Base-by-base conservation (phyloP, 345 rosid species). In the Pistacia integerrima region DNA sequence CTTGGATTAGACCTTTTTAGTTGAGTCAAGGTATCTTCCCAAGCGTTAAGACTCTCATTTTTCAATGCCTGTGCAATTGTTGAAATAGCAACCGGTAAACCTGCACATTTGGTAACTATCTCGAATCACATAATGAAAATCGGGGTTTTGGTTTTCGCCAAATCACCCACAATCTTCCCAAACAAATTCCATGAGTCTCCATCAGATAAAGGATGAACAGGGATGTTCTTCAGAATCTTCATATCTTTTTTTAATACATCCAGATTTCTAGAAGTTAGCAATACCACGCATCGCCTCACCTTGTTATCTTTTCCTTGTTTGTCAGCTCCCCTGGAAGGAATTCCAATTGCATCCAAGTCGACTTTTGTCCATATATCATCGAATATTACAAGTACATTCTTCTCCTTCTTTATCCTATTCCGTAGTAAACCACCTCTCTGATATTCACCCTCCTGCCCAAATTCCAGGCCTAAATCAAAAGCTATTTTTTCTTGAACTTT, bases 141-240 rank as follows among this genome's bases (percentile, higher is more conserved):
- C 35, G 2, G 62, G 46, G 11, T n/a, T 28, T 8, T n/a, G n/a
- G n/a, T n/a, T n/a, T 22, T 8, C 0, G 28, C 18, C 2, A 12
- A 35, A 11, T 61, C 55, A 48, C 68, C 71, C 0, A 62, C 77
- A 6, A 8, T 68, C 33, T 8, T 68, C n/a, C 1, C 0, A 20
- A 82, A 76, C 58, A 75, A 63, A 9, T 6, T n/a, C 77, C 14
- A 13, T 5, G 85, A 52, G 56, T 82, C 85, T 3, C 18, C 74
- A 1, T 22, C 17, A 11, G 20, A 2, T 20, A 82, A 60, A 46
- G 28, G 28, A 3, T 12, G 46, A 11, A 80, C 44, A 2, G 1
- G 11, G 17, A 66, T n/a, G 12, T 11, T 22, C 35, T 44, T 72
- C 2, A 55, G 58, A 49, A 35, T 17, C 16, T 56, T 61, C 88